phyloP scores from a whole-genome alignment of 2,329 filamentous ascomycete genomes.

The Diaporthe batatas region DNA sequence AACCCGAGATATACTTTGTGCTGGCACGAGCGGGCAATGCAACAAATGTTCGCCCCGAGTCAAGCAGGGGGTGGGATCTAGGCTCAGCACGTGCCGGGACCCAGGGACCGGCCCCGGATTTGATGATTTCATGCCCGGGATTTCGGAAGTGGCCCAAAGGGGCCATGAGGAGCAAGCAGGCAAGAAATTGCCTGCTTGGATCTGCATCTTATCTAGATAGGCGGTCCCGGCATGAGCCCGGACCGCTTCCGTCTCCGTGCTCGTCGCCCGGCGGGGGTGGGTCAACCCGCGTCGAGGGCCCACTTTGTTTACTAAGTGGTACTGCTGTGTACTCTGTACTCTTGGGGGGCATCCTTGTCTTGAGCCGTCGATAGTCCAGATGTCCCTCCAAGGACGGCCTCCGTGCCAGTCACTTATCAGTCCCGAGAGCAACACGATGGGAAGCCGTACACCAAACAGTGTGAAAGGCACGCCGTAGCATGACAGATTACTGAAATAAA shows the following conservation, averaged over 20 bases:
- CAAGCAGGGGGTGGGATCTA: neutral
- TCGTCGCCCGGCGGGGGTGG: conserved; percentile 6
- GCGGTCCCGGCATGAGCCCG: conserved; percentile 19
- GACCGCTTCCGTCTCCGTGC: conserved; percentile 29
- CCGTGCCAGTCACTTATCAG: too few species aligned
- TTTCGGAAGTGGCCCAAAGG: neutral
- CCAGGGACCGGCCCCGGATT: conserved; percentile 28
- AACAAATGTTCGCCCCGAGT: neutral
- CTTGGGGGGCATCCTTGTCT: neutral
- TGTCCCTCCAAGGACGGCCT: neutral
- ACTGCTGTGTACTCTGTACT: too few species aligned
- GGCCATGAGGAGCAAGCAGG: neutral
- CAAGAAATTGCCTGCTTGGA: neutral
- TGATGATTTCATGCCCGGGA: neutral
- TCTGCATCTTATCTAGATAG: conserved; percentile 34
- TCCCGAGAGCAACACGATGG: too few species aligned
- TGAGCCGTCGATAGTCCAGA: neutral
- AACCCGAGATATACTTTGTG: conserved; percentile 19
- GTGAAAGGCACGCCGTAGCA: too few species aligned
- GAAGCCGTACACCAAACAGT: too few species aligned
- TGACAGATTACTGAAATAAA: neutral
- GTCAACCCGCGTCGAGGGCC: neutral
- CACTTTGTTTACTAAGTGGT: neutral
- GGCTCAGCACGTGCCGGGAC: neutral
- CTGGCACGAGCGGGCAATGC: conserved; percentile 10